These are phyloP conservation scores for Cyberlindnera saturnus DNA, from an alignment of 805 yeast genomes.

Conservation along the genomic window DNA sequence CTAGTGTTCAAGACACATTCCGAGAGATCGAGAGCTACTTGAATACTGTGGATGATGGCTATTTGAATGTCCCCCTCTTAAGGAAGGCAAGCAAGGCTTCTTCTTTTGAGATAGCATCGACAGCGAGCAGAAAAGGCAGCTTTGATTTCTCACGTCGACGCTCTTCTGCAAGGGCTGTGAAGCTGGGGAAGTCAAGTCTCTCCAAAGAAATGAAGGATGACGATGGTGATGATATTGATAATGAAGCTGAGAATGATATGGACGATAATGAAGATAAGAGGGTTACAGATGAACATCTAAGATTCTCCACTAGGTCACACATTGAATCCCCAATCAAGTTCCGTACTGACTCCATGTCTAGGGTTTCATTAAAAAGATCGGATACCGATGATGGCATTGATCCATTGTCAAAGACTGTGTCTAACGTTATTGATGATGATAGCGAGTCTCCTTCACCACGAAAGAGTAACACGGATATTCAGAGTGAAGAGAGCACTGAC, in stretches of 20 bases:
- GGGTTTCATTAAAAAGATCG: conserved; percentile 5
- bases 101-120: neutral
- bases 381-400: conserved; percentile 15
- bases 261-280: neutral
- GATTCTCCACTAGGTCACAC: neutral
- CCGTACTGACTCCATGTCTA: conserved; percentile 17
- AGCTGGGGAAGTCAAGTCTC: conserved; percentile 20
- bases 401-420: conserved; percentile 7
- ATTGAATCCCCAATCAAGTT: conserved; percentile 9
- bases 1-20: conserved; percentile 27
- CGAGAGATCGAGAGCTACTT: conserved; percentile 50
- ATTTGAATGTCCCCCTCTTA: conserved; percentile 48
- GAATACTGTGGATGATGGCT: conserved; percentile 61
- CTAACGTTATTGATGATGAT: conserved; percentile 8
- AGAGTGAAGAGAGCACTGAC: too few relatives aligned
- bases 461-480: too few relatives aligned
- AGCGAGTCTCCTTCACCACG: neutral
- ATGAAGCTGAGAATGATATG: conserved; percentile 8
- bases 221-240: conserved; percentile 18
- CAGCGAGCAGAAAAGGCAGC: conserved; percentile 6
- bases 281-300: conserved; percentile 1
- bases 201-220: conserved; percentile 21
- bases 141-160: conserved; percentile 8
- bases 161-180: conserved; percentile 6
- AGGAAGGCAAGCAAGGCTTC: conserved; percentile 38